These are phyloP conservation scores for Periconia sp. DNA, from an alignment of 2,329 filamentous ascomycete species.

Conservation along the genomic window DNA sequence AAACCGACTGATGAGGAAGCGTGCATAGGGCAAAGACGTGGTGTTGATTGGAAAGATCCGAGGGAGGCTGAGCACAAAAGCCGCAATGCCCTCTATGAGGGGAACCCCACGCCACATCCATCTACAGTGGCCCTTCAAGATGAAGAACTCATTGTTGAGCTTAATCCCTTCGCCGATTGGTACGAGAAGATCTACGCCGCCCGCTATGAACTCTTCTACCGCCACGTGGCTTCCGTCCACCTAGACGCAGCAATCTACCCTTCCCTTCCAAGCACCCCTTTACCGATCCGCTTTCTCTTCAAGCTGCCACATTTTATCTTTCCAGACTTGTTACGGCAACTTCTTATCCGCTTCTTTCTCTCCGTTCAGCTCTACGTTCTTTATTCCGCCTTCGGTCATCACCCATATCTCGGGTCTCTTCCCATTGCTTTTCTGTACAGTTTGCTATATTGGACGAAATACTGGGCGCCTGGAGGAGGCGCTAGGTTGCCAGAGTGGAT, in stretches of 20 bases:
- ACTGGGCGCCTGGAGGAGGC: neutral
- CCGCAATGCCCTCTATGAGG: neutral
- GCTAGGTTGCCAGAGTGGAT: neutral
- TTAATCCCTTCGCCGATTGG: neutral
- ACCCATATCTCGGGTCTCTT: neutral
- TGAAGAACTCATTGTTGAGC: neutral
- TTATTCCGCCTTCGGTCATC: conserved; percentile 1
- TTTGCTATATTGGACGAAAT: neutral
- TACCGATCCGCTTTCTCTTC: conserved; percentile 2
- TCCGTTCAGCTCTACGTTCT: conserved; percentile 2
- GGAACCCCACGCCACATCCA: neutral
- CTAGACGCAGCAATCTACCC: conserved; percentile 1
- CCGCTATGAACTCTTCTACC: conserved; percentile 1
- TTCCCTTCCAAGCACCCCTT: neutral
- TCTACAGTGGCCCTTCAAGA: neutral
- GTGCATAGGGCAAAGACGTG: no score
- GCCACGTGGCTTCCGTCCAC: neutral
- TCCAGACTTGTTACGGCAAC: neutral
- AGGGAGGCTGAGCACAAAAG: neutral
- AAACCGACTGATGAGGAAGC: no score
- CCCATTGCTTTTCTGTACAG: neutral
- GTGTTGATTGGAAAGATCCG: neutral
- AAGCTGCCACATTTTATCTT: neutral
- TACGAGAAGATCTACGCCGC: neutral
- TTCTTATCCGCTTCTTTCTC: neutral